phyloP scores from a whole-genome alignment of 257 asterid genomes.

The Paraleonurus japonicus region DNA sequence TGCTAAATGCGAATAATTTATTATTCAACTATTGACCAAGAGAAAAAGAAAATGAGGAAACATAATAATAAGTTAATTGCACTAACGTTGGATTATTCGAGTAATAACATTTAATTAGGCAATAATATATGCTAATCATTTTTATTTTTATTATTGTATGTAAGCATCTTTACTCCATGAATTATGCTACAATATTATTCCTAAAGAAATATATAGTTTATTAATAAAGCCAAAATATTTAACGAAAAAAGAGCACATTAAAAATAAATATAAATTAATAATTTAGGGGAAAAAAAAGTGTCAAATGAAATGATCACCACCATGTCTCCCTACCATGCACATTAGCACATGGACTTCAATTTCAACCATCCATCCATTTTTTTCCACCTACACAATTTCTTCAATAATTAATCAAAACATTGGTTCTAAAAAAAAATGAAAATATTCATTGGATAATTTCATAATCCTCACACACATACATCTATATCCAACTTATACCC shows the following conservation, averaged over 20 bases:
- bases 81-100: not conserved
- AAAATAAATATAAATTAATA: not conserved
- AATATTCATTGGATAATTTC: slow-evolving; percentile 26
- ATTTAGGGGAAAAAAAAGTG: not conserved
- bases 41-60: too few species aligned
- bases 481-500: slow-evolving; percentile 10
- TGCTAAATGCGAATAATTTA: not conserved
- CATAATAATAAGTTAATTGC: too few species aligned
- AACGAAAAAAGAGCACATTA: not conserved
- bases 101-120: not conserved
- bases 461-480: slow-evolving; percentile 16
- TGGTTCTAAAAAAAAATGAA: too few species aligned
- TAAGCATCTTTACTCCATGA: not conserved
- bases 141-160: not conserved
- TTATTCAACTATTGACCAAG: not conserved
- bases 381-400: slow-evolving; percentile 23
- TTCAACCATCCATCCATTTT: slow-evolving; percentile 32
- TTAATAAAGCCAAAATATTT: not conserved
- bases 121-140: not conserved
- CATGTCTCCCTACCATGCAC: slow-evolving; percentile 48
- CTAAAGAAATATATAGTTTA: not conserved
- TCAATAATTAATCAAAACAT: slow-evolving; percentile 23
- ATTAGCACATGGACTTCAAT: slow-evolving; percentile 44
- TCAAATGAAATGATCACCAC: slow-evolving; percentile 24
- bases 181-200: not conserved